Conservation (phyloP, 164 flowering plant genomes). For the Vitis riparia region DNA sequence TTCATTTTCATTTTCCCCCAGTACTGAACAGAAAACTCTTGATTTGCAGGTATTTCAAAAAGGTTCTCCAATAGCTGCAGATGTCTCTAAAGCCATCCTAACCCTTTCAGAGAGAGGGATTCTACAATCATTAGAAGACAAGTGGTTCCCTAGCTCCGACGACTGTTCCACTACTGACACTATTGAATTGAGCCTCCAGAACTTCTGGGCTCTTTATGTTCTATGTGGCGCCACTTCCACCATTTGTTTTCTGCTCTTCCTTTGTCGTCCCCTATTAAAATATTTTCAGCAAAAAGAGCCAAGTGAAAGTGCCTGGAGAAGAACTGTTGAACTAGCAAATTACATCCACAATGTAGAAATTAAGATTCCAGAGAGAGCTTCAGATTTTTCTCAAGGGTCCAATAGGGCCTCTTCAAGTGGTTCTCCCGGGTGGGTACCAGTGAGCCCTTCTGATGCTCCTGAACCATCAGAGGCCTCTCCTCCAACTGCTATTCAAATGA, state of each 20-base stretch:
- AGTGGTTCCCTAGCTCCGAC: slow-evolving; percentile 20
- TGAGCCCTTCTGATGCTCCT: background rate
- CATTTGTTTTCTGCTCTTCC: slow-evolving; percentile 19
- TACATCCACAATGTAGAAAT: slow-evolving; percentile 6
- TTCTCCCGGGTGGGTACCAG: background rate
- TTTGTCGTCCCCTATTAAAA: slow-evolving; percentile 1
- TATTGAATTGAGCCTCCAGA: slow-evolving; percentile 24
- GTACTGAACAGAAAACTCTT: background rate
- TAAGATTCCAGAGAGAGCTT: background rate
- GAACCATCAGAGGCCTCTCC: background rate
- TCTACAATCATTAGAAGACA: slow-evolving; percentile 15
- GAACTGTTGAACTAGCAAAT: slow-evolving; percentile 4
- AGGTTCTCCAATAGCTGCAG: slow-evolving; percentile 42
- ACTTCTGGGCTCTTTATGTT: slow-evolving; percentile 41
- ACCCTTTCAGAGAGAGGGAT: slow-evolving; percentile 29
- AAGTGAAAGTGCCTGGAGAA: slow-evolving; percentile 8
- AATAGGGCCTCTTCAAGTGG: background rate
- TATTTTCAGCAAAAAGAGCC: slow-evolving; percentile 3
- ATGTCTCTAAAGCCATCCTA: slow-evolving; percentile 35
- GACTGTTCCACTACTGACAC: slow-evolving; percentile 21
- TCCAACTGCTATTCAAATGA: background rate
- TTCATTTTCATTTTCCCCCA: background rate
- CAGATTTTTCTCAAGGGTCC: background rate
- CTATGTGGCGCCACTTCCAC: slow-evolving; percentile 33
- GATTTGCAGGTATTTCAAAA: slow-evolving; percentile 30